Conservation (phyloP, 164 flowering plant species). For the Akebia trifoliata region DNA sequence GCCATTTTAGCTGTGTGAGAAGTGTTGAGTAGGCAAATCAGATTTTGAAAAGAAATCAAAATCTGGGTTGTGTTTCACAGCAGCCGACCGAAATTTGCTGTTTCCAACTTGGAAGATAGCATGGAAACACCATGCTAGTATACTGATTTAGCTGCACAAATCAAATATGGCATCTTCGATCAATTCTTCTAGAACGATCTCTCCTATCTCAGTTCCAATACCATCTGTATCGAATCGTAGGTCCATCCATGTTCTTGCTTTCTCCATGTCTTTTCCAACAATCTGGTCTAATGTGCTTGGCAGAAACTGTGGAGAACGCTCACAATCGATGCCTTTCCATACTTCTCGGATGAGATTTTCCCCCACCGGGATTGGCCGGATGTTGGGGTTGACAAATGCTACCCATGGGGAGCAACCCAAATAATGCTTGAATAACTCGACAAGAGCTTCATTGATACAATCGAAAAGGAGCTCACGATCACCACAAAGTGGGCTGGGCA, state of each 20-base stretch:
- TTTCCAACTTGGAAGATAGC: conserved; percentile 7
- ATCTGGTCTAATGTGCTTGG: conserved; percentile 59
- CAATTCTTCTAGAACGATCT: conserved; percentile 51
- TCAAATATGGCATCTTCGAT: conserved; percentile 49
- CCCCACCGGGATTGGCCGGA: conserved; percentile 42
- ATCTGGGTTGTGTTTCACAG: neutral
- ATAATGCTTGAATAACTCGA: conserved; percentile 38
- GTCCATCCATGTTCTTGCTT: conserved; percentile 61
- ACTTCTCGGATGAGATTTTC: conserved; percentile 42
- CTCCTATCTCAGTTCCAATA: conserved; percentile 49
- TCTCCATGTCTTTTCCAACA: conserved; percentile 59
- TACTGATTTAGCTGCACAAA: conserved; percentile 21
- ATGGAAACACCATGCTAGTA: neutral
- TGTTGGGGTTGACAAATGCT: conserved; percentile 36
- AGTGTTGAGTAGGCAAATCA: too few species aligned
- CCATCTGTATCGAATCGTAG: conserved; percentile 39
- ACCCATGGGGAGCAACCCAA: conserved; percentile 45
- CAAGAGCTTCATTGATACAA: conserved; percentile 64
- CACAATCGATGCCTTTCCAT: conserved; percentile 52
- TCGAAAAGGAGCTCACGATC: conserved; percentile 71
- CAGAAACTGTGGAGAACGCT: conserved; percentile 31
- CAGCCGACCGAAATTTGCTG: neutral
- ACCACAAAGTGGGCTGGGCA: conserved; percentile 34
- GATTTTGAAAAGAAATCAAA: too few species aligned
- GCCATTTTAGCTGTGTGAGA: too few species aligned